These are phyloP conservation scores for Dimocarpus longan DNA, from an alignment of 345 rosid species.

Conservation along the genomic window DNA sequence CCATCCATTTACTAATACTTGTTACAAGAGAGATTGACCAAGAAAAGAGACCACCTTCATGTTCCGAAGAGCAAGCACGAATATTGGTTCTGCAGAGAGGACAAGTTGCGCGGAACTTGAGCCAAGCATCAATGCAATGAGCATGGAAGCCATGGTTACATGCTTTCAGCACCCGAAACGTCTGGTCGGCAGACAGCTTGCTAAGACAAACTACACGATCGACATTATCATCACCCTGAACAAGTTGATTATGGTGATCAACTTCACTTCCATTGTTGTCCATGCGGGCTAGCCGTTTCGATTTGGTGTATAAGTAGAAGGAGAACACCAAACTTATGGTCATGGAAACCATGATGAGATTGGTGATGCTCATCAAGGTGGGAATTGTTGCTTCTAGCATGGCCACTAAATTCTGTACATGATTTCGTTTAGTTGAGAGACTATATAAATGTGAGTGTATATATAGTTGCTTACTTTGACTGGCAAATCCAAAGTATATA, in stretches of 20 bases:
- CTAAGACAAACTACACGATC: slow-evolving; percentile 29
- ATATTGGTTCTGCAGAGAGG: slow-evolving; percentile 30
- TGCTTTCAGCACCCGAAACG: slow-evolving; percentile 8
- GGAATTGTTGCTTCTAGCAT: neutral
- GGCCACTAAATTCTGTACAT: neutral
- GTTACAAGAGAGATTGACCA: neutral
- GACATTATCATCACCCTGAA: neutral
- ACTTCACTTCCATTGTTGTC: neutral
- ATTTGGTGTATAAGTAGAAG: neutral
- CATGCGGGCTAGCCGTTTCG: neutral
- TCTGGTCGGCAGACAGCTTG: slow-evolving; percentile 18
- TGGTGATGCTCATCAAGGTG: neutral
- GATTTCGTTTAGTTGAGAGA: neutral
- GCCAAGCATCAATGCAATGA: slow-evolving; percentile 34
- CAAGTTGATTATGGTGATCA: neutral
- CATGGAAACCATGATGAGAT: neutral
- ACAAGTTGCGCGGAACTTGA: slow-evolving; percentile 19
- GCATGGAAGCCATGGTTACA: slow-evolving; percentile 39
- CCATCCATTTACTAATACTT: slow-evolving; percentile 24
- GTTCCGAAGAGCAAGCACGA: neutral
- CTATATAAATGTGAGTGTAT: neutral
- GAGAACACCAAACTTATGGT: neutral
- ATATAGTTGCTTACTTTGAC: neutral
- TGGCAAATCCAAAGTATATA: neutral
- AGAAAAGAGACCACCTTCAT: neutral